A percentile compares a stretch with the other conserved stretches of the same genome.
phyloP scores from a whole-genome alignment of 2,329 filamentous ascomycete species.

The Sclerotinia borealis region DNA sequence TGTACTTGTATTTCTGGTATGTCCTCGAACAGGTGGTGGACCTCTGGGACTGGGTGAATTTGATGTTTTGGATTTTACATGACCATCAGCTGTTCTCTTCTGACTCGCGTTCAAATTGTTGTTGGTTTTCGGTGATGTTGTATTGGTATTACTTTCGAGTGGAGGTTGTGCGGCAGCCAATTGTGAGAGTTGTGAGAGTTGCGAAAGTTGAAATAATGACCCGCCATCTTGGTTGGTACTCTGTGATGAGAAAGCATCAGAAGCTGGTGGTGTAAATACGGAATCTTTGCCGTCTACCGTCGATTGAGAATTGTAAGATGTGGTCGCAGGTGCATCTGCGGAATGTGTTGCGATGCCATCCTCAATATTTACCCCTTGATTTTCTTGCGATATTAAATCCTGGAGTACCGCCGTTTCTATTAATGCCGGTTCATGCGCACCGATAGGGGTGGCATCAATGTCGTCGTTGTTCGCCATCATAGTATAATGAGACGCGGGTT shows the following conservation, averaged over 20 bases:
- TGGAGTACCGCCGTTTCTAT: slow-evolving; percentile 10
- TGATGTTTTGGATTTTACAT: slow-evolving; percentile 52
- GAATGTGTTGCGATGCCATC: background rate
- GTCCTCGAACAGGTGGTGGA: slow-evolving; percentile 36
- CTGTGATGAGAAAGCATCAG: slow-evolving; percentile 34
- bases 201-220: slow-evolving; percentile 47
- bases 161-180: slow-evolving; percentile 47
- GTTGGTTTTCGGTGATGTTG: slow-evolving; percentile 20
- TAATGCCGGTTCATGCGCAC: slow-evolving; percentile 8
- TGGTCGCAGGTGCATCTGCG: slow-evolving; percentile 18
- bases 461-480: slow-evolving; percentile 24
- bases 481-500: slow-evolving; percentile 15
- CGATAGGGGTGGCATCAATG: slow-evolving; percentile 16
- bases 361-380: background rate
- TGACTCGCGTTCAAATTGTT: slow-evolving; percentile 38
- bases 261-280: slow-evolving; percentile 35
- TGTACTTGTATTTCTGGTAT: slow-evolving; percentile 67
- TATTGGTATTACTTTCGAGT: slow-evolving; percentile 18
- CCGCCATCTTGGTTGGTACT: slow-evolving; percentile 42
- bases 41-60: slow-evolving; percentile 37
- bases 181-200: slow-evolving; percentile 50
- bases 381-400: background rate
- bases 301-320: slow-evolving; percentile 41
- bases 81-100: slow-evolving; percentile 73
- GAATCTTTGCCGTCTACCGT: slow-evolving; percentile 38